phyloP scores from a whole-genome alignment of 495 filamentous ascomycete genomes.

The Sphaerosporella brunnea region DNA sequence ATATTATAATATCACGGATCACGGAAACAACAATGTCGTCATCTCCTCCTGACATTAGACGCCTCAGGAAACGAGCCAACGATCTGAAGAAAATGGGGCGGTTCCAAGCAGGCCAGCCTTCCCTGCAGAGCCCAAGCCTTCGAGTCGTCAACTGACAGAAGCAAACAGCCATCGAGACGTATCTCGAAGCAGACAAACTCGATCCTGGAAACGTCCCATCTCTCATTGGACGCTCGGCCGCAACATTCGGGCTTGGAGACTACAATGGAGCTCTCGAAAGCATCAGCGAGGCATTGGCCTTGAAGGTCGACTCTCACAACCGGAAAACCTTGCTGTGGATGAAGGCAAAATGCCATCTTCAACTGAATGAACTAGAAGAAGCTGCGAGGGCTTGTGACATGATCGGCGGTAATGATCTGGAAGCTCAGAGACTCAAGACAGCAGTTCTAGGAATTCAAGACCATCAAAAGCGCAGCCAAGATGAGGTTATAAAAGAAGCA shows the following conservation, averaged over 20 bases:
- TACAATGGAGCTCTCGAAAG: not conserved
- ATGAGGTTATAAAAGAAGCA: not conserved
- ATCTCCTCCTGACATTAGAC: no score
- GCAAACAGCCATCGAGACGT: not conserved
- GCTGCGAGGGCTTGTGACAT: no score
- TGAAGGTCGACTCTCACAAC: not conserved
- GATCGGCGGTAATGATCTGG: not conserved
- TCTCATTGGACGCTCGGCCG: not conserved
- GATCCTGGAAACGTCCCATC: not conserved
- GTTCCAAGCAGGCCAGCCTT: no score
- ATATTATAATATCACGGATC: no score
- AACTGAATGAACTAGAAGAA: not conserved
- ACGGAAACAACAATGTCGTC: no score
- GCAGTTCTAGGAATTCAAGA: not conserved
- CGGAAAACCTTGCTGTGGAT: not conserved
- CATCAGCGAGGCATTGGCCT: not conserved
- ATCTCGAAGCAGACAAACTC: not conserved
- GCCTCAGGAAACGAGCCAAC: no score
- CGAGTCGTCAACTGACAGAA: not conserved
- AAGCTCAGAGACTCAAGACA: not conserved
- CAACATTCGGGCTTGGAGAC: constrained; percentile 1
- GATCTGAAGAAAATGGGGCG: no score
- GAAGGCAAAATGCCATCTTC: not conserved
- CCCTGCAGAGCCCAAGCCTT: not conserved
- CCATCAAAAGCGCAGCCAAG: not conserved